Percentiles rank a stretch among this genome's conserved stretches.
phyloP scores from a whole-genome alignment of 495 filamentous ascomycete genomes.

The Eremomyces bilateralis region DNA sequence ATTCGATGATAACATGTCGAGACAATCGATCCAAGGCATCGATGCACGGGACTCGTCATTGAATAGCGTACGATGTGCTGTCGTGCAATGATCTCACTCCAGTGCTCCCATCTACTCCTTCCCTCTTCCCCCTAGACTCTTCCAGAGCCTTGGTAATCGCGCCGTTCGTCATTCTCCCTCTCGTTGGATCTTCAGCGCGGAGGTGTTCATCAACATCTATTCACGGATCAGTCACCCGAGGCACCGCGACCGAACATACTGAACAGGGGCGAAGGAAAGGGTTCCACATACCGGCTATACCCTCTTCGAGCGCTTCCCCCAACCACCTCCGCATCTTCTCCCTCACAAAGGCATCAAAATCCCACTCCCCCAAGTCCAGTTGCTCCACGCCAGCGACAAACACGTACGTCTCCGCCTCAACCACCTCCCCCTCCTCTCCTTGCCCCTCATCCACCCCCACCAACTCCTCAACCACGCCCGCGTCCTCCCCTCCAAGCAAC shows the following conservation, averaged over 20 bases:
- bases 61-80: too few relatives aligned
- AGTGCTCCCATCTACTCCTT: too few relatives aligned
- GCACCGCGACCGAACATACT: neutral
- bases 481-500: slow-evolving; percentile 17
- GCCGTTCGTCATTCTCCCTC: slow-evolving; percentile 18
- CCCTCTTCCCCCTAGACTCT: neutral
- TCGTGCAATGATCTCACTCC: too few relatives aligned
- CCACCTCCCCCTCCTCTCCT: slow-evolving; percentile 30
- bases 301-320: slow-evolving; percentile 14
- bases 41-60: too few relatives aligned
- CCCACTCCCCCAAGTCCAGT: slow-evolving; percentile 59
- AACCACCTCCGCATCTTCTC: slow-evolving; percentile 17
- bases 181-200: slow-evolving; percentile 15
- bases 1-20: too few relatives aligned
- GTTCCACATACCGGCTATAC: slow-evolving; percentile 17
- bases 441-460: slow-evolving; percentile 21
- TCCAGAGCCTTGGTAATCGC: slow-evolving; percentile 14
- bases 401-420: slow-evolving; percentile 56
- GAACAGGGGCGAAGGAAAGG: slow-evolving; percentile 6
- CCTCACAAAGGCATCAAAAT: slow-evolving; percentile 30
- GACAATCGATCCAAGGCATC: too few relatives aligned
- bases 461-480: slow-evolving; percentile 16
- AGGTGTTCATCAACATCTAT: slow-evolving; percentile 20
- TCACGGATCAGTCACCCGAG: neutral
- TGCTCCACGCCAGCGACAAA: slow-evolving; percentile 26